These are phyloP conservation scores for Pseudocercospora ulei DNA, from an alignment of 2,329 filamentous ascomycete species.

Conservation along the genomic window DNA sequence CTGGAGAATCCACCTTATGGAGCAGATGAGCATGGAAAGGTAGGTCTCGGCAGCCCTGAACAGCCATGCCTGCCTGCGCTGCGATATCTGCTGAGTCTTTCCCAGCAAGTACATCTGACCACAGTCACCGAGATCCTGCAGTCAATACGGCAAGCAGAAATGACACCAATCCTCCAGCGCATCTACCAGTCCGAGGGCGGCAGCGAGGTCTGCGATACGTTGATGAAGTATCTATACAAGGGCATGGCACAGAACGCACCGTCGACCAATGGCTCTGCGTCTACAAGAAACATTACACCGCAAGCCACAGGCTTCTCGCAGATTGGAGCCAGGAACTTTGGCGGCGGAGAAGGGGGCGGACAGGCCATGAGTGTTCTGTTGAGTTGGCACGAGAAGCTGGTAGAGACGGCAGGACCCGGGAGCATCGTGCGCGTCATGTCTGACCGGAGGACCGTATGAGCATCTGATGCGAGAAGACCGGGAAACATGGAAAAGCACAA, in stretches of 20 bases:
- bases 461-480: too few species aligned
- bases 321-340: conserved; percentile 43
- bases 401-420: conserved; percentile 83
- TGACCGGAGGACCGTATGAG: conserved; percentile 80
- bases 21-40: conserved; percentile 47
- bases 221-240: conserved; percentile 98
- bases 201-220: conserved; percentile 73
- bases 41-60: conserved; percentile 31
- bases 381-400: conserved; percentile 97
- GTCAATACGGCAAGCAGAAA: conserved; percentile 91
- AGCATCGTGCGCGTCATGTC: conserved; percentile 90
- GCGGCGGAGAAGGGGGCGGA: conserved; percentile 57
- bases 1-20: conserved; percentile 74
- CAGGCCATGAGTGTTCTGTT: conserved; percentile 92
- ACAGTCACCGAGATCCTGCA: conserved; percentile 89
- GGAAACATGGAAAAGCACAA: too few species aligned
- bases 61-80: too few species aligned
- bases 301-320: conserved; percentile 86
- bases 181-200: conserved; percentile 73
- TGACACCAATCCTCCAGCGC: conserved; percentile 74
- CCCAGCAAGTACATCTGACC: conserved; percentile 71
- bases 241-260: conserved; percentile 55
- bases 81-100: too few species aligned
- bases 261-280: conserved; percentile 23
- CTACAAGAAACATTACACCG: conserved; percentile 48